Conservation (phyloP, 768 basidiomycete genomes). For the Daedaleopsis nitida region DNA sequence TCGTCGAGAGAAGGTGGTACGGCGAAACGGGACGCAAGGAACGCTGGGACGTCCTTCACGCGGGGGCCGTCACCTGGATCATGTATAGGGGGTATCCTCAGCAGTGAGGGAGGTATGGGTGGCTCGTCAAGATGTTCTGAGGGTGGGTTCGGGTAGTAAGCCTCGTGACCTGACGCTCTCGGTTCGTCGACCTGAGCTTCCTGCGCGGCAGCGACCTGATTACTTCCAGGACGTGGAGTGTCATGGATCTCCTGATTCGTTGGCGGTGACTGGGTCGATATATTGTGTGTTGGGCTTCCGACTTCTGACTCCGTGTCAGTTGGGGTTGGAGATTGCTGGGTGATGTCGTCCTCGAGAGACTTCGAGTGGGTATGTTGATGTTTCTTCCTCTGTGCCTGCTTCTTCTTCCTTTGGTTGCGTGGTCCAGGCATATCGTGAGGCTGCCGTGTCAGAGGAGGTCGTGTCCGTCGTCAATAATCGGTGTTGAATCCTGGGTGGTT, state of each 20-base stretch:
- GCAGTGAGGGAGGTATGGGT: constrained; percentile 22
- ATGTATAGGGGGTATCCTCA: constrained; percentile 58
- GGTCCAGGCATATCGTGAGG: constrained; percentile 59
- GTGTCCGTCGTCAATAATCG: not conserved
- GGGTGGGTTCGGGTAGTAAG: not conserved
- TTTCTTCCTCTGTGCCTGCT: constrained; percentile 38
- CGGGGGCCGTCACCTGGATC: constrained; percentile 82
- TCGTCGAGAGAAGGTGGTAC: constrained; percentile 64
- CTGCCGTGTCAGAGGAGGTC: not conserved
- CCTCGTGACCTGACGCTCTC: too few species aligned
- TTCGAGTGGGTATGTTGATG: constrained; percentile 2
- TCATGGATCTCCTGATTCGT: not conserved
- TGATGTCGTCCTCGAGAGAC: constrained; percentile 5
- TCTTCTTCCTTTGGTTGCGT: constrained; percentile 52
- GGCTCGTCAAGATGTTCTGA: not conserved
- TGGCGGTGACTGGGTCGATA: not conserved
- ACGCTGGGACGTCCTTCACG: constrained; percentile 65
- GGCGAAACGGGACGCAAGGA: constrained; percentile 68
- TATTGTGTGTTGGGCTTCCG: too few species aligned
- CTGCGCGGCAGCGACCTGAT: not conserved
- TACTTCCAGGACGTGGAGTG: not conserved
- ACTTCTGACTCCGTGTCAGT: not conserved
- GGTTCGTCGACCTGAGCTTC: not conserved
- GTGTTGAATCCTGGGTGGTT: not conserved
- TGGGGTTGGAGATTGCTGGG: not conserved